Base-by-base conservation (phyloP, 495 filamentous ascomycete species). In the Daldinia vernicosa region DNA sequence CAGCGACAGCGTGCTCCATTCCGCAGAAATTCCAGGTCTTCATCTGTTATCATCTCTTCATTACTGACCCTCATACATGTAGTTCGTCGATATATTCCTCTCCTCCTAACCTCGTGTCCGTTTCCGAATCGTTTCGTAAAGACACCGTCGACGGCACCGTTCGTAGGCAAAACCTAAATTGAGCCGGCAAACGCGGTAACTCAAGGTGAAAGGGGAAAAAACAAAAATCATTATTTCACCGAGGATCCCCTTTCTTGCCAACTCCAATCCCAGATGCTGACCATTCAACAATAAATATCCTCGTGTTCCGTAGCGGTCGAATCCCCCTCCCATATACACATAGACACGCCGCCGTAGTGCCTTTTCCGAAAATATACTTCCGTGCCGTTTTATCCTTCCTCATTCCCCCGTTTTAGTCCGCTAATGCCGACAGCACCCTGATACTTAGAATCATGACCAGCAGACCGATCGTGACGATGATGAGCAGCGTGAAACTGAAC, bases 391-490 rank as follows among this genome's bases (percentile, higher is more conserved):
- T 50, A 60, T 39, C 22, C 47, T 50, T 27, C 19, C 50, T 66
- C 30, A 17, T 47, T 33, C 11, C 3, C 19, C 3, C 19, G 22
- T 26, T 33, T 56, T 43, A 83, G 26, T 80, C 79, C 69, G 81
- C 81, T 66, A 85, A 86, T 78, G 74, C 74, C 27, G 77, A 70
- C 37, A 95, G 79, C 30, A 96, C 82, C 33, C 87, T 85, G 71
- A 97, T 93, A 81, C 93, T 97, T 77, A 97, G 81, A 67, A 97
- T 96, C 95, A 98, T 98, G 70, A 98, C 91, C 39, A 98, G 83
- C 78, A 98, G 79, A 26, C 95, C 95, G 76, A 98, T 96, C 17
- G 95, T 97, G 30, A 97, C 93, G 35, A 98, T 89, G 60, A 98
- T 95, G 68, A 98, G 84, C 64, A 98, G 75, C 33, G 91, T 92